Conservation (phyloP, 345 rosid genomes). For the Diplotaxis tenuifolia region DNA sequence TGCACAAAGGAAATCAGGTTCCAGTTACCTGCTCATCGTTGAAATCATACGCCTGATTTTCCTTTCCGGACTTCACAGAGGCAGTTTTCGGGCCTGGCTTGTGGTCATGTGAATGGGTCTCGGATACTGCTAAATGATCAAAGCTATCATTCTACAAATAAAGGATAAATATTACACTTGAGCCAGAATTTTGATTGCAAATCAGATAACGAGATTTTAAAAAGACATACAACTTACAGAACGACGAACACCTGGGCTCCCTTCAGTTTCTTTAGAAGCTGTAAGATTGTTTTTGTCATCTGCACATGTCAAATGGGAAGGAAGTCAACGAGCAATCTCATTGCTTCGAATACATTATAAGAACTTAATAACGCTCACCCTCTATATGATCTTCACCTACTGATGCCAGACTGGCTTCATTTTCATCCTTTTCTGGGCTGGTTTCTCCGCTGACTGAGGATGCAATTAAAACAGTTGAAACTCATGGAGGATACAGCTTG, state of each 20-base stretch:
- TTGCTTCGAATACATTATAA: slow-evolving; percentile 12
- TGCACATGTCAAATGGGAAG: slow-evolving; percentile 35
- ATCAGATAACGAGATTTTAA: slow-evolving; percentile 47
- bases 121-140: slow-evolving; percentile 46
- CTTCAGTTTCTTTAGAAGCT: slow-evolving; percentile 42
- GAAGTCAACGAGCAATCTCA: slow-evolving; percentile 25
- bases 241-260: slow-evolving; percentile 71
- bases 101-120: slow-evolving; percentile 39
- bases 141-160: slow-evolving; percentile 58
- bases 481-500: slow-evolving; percentile 8
- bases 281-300: slow-evolving; percentile 41
- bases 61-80: slow-evolving; percentile 41
- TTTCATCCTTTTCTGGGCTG: slow-evolving; percentile 48
- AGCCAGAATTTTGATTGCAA: slow-evolving; percentile 40
- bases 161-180: slow-evolving; percentile 52
- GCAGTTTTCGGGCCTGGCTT: slow-evolving; percentile 35
- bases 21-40: slow-evolving; percentile 65
- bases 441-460: slow-evolving; percentile 49
- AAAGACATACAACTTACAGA: slow-evolving; percentile 99
- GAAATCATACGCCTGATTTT: slow-evolving; percentile 54
- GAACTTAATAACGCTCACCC: slow-evolving; percentile 39
- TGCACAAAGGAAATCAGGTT: not conserved
- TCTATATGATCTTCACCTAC: slow-evolving; percentile 42
- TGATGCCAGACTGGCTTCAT: slow-evolving; percentile 32
- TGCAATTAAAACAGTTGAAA: slow-evolving; percentile 3